Evolutionary conservation across 2,329 filamentous ascomycete genomes (phyloP).

Genomic region (Phyllosticta paracitricarpa): DNA sequence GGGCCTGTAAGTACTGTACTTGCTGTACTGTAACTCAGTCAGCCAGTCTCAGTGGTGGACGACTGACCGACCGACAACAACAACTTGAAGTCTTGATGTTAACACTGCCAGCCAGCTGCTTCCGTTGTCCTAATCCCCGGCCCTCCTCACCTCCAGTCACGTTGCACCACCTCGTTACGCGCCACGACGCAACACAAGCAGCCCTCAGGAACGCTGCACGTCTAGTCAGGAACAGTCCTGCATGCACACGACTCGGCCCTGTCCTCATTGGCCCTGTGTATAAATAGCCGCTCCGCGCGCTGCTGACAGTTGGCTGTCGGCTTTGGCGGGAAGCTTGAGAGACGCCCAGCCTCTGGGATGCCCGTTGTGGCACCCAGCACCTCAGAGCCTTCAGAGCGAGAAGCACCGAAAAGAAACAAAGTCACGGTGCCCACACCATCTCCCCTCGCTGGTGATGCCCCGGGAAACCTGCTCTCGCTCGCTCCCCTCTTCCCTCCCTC

Average conservation of each 20-base stretch:
- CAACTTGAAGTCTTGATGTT: too few relatives aligned
- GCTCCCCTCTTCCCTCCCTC: neutral
- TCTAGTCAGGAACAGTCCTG: neutral
- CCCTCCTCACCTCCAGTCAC: neutral
- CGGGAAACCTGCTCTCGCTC: neutral
- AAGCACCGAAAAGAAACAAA: too few relatives aligned
- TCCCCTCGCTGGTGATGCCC: neutral
- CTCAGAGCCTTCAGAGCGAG: too few relatives aligned
- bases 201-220: neutral
- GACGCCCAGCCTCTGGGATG: neutral
- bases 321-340: neutral
- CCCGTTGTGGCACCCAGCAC: neutral
- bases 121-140: neutral
- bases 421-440: too few relatives aligned
- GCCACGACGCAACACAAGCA: neutral
- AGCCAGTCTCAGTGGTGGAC: too few relatives aligned
- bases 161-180: neutral
- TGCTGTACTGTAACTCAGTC: too few relatives aligned
- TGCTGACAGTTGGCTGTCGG: neutral
- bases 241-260: neutral
- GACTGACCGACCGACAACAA: too few relatives aligned
- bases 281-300: neutral
- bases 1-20: too few relatives aligned
- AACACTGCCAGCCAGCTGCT: too few relatives aligned
- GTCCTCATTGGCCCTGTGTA: neutral